Percentiles rank a stretch among this genome's conserved stretches.
Evolutionary conservation across 352 stramenopile genomes (phyloP).

Genomic region (Plasmopara muralis): DNA sequence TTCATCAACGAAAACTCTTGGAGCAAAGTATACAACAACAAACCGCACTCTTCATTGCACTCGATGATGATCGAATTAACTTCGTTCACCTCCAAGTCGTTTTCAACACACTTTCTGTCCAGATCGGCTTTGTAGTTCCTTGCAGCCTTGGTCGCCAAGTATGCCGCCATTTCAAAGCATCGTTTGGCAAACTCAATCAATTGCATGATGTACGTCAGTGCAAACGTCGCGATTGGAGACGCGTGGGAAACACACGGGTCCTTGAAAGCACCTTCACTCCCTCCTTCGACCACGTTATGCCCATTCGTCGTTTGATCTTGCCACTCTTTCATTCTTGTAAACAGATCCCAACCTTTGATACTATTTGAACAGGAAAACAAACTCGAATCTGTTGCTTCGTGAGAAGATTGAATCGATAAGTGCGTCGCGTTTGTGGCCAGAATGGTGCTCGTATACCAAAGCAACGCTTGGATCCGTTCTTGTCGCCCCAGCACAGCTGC

Average conservation of each 20-base stretch:
- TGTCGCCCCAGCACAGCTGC: constrained; percentile 42
- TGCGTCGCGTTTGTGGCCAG: neutral
- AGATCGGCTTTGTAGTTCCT: constrained; percentile 11
- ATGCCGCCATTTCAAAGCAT: constrained; percentile 59
- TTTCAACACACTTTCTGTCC: constrained; percentile 4
- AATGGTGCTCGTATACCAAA: constrained; percentile 24
- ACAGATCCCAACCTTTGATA: constrained; percentile 37
- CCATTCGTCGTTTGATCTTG: constrained; percentile 20
- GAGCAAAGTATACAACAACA: constrained; percentile 67
- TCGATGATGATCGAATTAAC: constrained; percentile 37
- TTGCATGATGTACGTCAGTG: constrained; percentile 37
- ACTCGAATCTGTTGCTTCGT: neutral
- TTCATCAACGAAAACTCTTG: constrained; percentile 58
- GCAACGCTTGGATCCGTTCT: constrained; percentile 30
- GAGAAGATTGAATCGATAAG: neutral
- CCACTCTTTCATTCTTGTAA: constrained; percentile 54
- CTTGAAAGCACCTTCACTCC: neutral
- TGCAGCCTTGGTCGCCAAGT: constrained; percentile 22
- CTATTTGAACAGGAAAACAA: constrained; percentile 33
- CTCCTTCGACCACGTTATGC: constrained; percentile 5
- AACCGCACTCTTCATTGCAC: constrained; percentile 63
- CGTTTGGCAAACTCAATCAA: constrained; percentile 58
- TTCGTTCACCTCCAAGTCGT: constrained; percentile 24
- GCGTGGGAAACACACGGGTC: constrained; percentile 1
- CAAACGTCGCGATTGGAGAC: constrained; percentile 40